Evolutionary conservation across 2,329 filamentous ascomycete species (phyloP), one percentile per base, ranked within the genome.

Genomic region (Emergomyces africanus): DNA sequence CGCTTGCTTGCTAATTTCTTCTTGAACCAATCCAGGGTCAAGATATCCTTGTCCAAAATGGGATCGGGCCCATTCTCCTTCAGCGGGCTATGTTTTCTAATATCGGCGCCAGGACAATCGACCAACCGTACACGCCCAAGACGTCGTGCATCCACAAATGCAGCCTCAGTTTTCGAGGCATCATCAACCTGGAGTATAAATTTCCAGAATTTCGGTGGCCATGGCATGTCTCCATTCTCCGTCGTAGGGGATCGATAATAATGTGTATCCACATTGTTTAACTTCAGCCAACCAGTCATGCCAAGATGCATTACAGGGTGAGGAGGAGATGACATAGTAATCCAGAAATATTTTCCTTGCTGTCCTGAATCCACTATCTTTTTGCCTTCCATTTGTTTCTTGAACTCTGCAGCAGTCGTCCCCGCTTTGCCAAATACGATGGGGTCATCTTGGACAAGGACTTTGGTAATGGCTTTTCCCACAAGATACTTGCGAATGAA

Each of bases 291-390:
- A 6, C 94, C 84, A 18, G 78, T 76, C 80, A 82, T 82, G 48
- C 90, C 90, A 66, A 95, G 85, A 72, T 95, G 90, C 84, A 95
- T 90, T 35, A 97, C 83, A 0, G 88, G 83, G 73, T 97, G 94
- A 0, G 92, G 91, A 12, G 89, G 81, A 10, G 81, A 80, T 30
- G 82, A 81, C 82, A 89, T 88, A 42, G 89, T 85, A 25, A 97
- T 78, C 79, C 94, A 99, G 72, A 99, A 97, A 70, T 97, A 97
- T 80, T 97, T 99, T 10, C 94, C 94, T 71, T 96, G 94, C 61
- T 88, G 90, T 3, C 88, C 88, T 3, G 88, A 88, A 58, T 79
- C 81, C 46, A 81, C 66, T 37, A 87, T 83, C 68, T 84, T 89
- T 68, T 88, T 92, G 4, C 89, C 90, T 3, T 80, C 80, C 68